A percentile compares a stretch with the other conserved stretches of the same genome.
Conservation (phyloP, 805 yeast genomes). For the Saccharomycodes ludwigii region DNA sequence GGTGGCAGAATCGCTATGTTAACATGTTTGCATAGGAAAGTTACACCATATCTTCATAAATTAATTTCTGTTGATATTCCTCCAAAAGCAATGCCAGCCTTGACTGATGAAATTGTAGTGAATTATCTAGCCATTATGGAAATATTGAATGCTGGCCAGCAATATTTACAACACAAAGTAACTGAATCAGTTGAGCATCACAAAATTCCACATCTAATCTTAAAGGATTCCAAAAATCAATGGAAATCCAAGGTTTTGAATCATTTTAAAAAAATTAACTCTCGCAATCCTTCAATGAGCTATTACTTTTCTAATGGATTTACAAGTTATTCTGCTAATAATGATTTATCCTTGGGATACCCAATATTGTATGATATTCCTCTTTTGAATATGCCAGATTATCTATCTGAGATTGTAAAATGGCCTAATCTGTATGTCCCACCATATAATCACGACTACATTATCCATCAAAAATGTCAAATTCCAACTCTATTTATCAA, state of each 20-base stretch:
- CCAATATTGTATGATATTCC: constrained; percentile 13
- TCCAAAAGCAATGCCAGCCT: constrained; percentile 15
- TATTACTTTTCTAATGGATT: constrained; percentile 21
- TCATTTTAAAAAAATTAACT: constrained; percentile 9
- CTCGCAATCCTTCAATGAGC: constrained; percentile 10
- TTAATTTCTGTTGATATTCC: constrained; percentile 31
- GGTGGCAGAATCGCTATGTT: constrained; percentile 48
- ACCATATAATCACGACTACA: too few species aligned
- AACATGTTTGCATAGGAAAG: constrained; percentile 22
- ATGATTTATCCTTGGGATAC: constrained; percentile 5
- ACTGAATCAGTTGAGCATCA: constrained; percentile 5
- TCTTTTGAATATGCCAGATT: constrained; percentile 15
- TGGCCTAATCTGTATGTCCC: constrained; percentile 14
- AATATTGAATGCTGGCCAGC: constrained; percentile 6
- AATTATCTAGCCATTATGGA: constrained; percentile 14
- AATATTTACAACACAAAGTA: constrained; percentile 5
- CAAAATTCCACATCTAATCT: not conserved
- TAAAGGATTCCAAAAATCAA: constrained; percentile 11
- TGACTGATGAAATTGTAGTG: constrained; percentile 13
- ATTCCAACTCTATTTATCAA: constrained; percentile 32
- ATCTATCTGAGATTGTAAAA: constrained; percentile 12
- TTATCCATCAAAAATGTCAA: constrained; percentile 5
- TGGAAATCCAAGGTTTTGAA: constrained; percentile 15
- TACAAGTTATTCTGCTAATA: constrained; percentile 1
- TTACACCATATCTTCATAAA: constrained; percentile 17